phyloP scores from a whole-genome alignment of 805 yeast species.

The Saturnispora zaruensis region DNA sequence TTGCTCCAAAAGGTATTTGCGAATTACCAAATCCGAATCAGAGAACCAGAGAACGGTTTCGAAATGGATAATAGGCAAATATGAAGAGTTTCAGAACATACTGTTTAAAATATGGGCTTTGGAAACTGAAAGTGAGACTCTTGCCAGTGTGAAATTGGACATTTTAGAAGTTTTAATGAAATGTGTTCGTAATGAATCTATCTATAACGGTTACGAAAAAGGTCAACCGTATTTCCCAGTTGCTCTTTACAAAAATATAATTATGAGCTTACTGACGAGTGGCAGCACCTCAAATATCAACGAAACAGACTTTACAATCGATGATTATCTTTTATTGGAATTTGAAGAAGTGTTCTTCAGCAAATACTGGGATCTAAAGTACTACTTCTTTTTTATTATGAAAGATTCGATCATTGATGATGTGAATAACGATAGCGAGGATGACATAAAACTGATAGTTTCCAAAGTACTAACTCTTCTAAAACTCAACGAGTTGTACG shows the following conservation, averaged over 20 bases:
- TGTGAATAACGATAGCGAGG: constrained; percentile 16
- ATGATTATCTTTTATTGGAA: constrained; percentile 34
- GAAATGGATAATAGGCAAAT: constrained; percentile 55
- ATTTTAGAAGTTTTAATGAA: constrained; percentile 47
- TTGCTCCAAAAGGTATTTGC: constrained; percentile 35
- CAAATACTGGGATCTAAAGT: constrained; percentile 70
- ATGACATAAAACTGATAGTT: constrained; percentile 22
- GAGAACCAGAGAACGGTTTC: constrained; percentile 44
- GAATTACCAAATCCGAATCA: constrained; percentile 23
- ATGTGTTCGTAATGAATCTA: constrained; percentile 48
- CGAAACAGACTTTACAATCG: constrained; percentile 39
- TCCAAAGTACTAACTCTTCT: constrained; percentile 35
- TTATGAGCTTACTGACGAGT: constrained; percentile 25
- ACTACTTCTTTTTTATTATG: constrained; percentile 53
- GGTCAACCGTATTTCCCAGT: constrained; percentile 59
- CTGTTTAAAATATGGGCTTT: constrained; percentile 35
- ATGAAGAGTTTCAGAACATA: constrained; percentile 42
- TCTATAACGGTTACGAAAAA: constrained; percentile 39
- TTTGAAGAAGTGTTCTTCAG: constrained; percentile 47
- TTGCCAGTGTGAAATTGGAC: constrained; percentile 43
- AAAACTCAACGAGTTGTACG: constrained; percentile 23
- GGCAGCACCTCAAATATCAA: constrained; percentile 32
- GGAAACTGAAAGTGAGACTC: constrained; percentile 28
- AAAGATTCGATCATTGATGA: constrained; percentile 13
- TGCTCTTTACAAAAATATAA: constrained; percentile 36